phyloP scores from a whole-genome alignment of 441 rosid genomes.

The Syzygium malaccense region DNA sequence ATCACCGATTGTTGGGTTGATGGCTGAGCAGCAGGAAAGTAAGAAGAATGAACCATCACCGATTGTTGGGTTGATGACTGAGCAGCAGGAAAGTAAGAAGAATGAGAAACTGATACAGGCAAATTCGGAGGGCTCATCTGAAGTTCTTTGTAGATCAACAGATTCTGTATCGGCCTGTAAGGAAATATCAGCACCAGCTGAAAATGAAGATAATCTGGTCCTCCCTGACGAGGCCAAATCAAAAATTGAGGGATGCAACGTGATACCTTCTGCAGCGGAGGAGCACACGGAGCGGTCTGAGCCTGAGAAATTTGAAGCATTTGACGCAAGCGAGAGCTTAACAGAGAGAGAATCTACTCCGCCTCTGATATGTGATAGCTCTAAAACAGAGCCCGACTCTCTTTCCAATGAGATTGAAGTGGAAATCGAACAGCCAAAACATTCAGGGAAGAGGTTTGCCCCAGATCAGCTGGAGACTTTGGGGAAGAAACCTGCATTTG shows the following conservation, averaged over 20 bases:
- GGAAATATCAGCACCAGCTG: conserved; percentile 21
- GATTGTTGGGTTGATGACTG: conserved; percentile 15
- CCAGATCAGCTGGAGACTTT: conserved; percentile 43
- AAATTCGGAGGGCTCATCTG: conserved; percentile 22
- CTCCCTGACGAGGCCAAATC: conserved; percentile 25
- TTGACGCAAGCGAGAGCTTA: conserved; percentile 30
- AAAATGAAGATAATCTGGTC: conserved; percentile 34
- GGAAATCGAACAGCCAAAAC: conserved; percentile 43
- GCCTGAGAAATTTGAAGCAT: conserved; percentile 20
- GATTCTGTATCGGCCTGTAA: conserved; percentile 15
- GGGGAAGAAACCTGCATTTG: conserved; percentile 27
- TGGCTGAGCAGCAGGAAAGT: not conserved
- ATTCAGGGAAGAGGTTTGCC: conserved; percentile 47
- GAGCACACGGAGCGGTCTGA: conserved; percentile 29
- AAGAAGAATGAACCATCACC: not conserved
- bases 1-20: conserved; percentile 19
- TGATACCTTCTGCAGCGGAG: conserved; percentile 12
- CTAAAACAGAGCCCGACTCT: conserved; percentile 22
- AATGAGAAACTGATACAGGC: conserved; percentile 13
- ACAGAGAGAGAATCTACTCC: conserved; percentile 21
- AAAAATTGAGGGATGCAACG: conserved; percentile 18
- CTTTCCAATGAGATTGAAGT: conserved; percentile 26
- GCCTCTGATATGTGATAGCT: conserved; percentile 19
- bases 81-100: conserved; percentile 35
- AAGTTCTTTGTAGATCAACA: conserved; percentile 19